phyloP scores from a whole-genome alignment of 1,284 basidiomycete genomes.

The Sporisorium scitamineum region DNA sequence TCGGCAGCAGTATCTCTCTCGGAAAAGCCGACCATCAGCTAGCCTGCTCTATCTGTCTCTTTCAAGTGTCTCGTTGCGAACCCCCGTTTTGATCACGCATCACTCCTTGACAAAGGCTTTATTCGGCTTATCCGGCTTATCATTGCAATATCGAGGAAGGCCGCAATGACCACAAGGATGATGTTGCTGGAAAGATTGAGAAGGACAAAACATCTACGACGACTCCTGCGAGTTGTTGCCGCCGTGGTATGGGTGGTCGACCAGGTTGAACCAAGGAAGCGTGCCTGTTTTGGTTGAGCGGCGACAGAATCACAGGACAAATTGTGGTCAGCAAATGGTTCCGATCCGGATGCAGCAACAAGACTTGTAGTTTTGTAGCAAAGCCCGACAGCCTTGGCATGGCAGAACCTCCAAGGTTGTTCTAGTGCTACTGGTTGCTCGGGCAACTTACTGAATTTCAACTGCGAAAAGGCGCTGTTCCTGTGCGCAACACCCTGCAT shows the following conservation, averaged over 20 bases:
- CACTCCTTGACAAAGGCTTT: background rate
- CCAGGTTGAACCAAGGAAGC: conserved; percentile 69
- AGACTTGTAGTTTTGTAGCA: background rate
- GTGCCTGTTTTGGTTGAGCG: conserved; percentile 36
- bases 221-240: conserved; percentile 36
- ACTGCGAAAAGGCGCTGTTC: conserved; percentile 90
- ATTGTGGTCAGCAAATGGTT: background rate
- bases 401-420: background rate
- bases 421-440: background rate
- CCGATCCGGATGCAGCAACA: background rate
- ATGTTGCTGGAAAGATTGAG: background rate
- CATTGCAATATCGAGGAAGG: background rate
- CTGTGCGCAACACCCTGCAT: conserved; percentile 88
- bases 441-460: conserved; percentile 66
- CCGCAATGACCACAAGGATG: background rate
- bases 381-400: background rate
- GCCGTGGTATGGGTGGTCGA: conserved; percentile 66
- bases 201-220: conserved; percentile 9
- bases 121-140: background rate
- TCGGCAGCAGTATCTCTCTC: background rate
- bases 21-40: background rate
- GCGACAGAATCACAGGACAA: background rate
- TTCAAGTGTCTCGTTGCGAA: background rate
- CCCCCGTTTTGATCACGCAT: background rate
- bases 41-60: background rate